A percentile compares a stretch with the other conserved stretches of the same genome.
Conservation (phyloP, 768 basidiomycete species). For the Coprinopsis strossmayeri region DNA sequence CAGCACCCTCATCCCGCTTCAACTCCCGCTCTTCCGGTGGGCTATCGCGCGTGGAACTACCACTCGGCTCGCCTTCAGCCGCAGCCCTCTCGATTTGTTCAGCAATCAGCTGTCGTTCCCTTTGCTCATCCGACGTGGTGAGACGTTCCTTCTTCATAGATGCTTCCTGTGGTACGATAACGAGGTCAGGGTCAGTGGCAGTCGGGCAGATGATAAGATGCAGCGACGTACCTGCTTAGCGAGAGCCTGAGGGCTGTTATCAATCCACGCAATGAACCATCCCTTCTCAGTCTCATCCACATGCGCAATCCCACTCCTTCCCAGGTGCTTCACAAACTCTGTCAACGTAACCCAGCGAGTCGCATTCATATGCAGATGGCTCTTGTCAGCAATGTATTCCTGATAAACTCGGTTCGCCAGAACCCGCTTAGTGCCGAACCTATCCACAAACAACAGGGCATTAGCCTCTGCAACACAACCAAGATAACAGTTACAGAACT, state of each 20-base stretch:
- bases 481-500: too few species aligned
- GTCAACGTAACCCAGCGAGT: constrained; percentile 97
- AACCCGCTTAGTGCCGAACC: constrained; percentile 92
- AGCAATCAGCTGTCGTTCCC: constrained; percentile 81
- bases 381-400: constrained; percentile 93
- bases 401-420: constrained; percentile 95
- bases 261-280: constrained; percentile 96
- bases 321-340: constrained; percentile 91
- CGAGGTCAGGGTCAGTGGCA: too few species aligned
- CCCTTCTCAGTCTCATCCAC: constrained; percentile 99
- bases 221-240: constrained; percentile 70
- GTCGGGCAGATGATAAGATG: too few species aligned
- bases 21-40: constrained; percentile 42
- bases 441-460: constrained; percentile 22
- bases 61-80: constrained; percentile 35
- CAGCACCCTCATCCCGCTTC: constrained; percentile 63
- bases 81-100: constrained; percentile 92
- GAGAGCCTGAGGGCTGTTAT: constrained; percentile 90
- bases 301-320: constrained; percentile 75
- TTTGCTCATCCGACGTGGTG: constrained; percentile 89
- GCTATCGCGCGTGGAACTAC: constrained; percentile 24
- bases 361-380: constrained; percentile 96
- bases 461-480: too few species aligned
- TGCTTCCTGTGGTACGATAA: too few species aligned
- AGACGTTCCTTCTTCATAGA: constrained; percentile 87